Evolutionary conservation across 176 grass and related monocot genomes (phyloP).

Genomic region (Aegilops speltoides): DNA sequence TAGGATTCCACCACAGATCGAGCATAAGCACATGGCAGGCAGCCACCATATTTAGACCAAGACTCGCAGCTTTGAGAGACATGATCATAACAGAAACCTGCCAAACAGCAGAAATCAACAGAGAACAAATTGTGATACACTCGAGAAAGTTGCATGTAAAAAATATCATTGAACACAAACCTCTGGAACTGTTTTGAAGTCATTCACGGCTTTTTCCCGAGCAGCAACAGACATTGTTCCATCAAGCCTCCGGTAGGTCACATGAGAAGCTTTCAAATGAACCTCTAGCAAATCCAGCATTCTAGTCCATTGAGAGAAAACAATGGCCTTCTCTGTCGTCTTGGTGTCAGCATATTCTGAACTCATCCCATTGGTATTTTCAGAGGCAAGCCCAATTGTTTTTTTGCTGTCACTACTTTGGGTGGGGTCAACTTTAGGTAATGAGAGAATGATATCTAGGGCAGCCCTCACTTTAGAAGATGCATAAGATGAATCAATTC

Average conservation of each 20-base stretch:
- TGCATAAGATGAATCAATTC: constrained; percentile 51
- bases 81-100: constrained; percentile 99
- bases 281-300: constrained; percentile 95
- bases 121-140: neutral
- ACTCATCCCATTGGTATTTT: constrained; percentile 36
- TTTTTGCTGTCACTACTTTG: constrained; percentile 29
- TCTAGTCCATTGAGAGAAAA: constrained; percentile 98
- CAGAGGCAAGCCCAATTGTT: neutral
- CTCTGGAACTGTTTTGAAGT: constrained; percentile 94
- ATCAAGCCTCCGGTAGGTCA: constrained; percentile 85
- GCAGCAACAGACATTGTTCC: constrained; percentile 95
- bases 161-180: constrained; percentile 41
- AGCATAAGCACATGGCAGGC: constrained; percentile 95
- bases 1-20: constrained; percentile 99
- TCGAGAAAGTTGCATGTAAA: constrained; percentile 7
- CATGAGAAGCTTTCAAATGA: constrained; percentile 72
- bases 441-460: constrained; percentile 73
- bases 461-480: constrained; percentile 93
- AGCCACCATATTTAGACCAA: constrained; percentile 96
- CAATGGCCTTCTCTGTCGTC: constrained; percentile 88
- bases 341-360: constrained; percentile 40
- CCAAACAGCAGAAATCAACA: neutral
- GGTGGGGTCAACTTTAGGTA: constrained; percentile 55
- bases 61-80: constrained; percentile 97
- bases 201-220: constrained; percentile 90